phyloP scores from a whole-genome alignment of 768 basidiomycete species.

The Lentinula sp. region DNA sequence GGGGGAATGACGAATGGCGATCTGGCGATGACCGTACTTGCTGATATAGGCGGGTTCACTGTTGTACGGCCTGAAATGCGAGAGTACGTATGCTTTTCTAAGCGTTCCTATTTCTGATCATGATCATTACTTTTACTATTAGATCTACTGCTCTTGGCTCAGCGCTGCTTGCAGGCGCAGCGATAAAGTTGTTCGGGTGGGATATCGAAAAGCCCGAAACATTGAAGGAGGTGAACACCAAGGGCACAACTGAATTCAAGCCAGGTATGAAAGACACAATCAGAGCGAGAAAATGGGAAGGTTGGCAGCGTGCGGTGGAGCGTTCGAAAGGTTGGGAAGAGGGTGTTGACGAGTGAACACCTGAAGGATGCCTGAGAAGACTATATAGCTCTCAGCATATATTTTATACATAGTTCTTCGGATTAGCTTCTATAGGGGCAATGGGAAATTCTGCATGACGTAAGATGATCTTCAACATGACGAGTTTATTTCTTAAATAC shows the following conservation, averaged over 20 bases:
- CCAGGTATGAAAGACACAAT: conserved; percentile 47
- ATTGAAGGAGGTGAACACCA: conserved; percentile 79
- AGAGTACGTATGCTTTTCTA: conserved; percentile 53
- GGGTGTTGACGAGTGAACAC: conserved; percentile 24
- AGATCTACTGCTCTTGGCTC: conserved; percentile 95
- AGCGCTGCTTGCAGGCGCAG: conserved; percentile 87
- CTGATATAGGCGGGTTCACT: conserved; percentile 87
- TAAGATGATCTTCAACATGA: no score
- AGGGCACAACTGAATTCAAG: conserved; percentile 66
- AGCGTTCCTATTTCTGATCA: neutral
- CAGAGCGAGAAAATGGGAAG: conserved; percentile 61
- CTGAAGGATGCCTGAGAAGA: neutral
- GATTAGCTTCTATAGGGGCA: no score
- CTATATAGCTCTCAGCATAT: no score
- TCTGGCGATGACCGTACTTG: conserved; percentile 78
- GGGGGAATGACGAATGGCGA: conserved; percentile 99
- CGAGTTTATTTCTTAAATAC: no score
- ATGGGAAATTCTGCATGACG: neutral
- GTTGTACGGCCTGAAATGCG: conserved; percentile 95
- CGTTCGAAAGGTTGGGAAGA: conserved; percentile 80
- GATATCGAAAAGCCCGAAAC: conserved; percentile 80
- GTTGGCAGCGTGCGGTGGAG: conserved; percentile 89
- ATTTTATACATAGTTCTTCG: neutral
- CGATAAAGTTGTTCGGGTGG: conserved; percentile 89
- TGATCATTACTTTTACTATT: neutral